These are phyloP conservation scores for Aspergillus wentii DNA, from an alignment of 495 filamentous ascomycete species.

Conservation along the genomic window DNA sequence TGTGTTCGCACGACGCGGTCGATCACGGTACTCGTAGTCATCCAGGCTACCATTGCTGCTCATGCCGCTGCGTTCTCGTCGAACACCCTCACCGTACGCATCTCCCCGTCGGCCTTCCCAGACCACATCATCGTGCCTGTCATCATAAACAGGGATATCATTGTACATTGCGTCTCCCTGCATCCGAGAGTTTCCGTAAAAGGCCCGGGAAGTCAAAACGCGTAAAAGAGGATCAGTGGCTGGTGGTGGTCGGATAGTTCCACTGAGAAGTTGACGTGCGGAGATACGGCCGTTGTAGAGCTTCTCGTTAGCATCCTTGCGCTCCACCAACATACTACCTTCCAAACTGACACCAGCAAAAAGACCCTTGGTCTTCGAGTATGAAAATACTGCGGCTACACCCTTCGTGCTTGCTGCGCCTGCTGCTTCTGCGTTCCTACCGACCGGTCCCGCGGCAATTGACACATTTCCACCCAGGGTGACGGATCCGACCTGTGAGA, in stretches of 20 bases:
- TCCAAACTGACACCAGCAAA: conserved; percentile 95
- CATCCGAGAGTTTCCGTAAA: conserved; percentile 54
- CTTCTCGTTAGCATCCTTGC: conserved; percentile 94
- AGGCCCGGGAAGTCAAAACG: conserved; percentile 78
- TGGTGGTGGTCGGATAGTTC: conserved; percentile 71
- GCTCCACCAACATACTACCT: conserved; percentile 84
- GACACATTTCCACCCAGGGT: conserved; percentile 96
- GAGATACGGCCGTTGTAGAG: conserved; percentile 80
- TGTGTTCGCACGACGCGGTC: conserved; percentile 66
- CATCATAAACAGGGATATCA: conserved; percentile 88
- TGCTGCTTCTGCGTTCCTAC: conserved; percentile 92
- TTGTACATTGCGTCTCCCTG: conserved; percentile 79
- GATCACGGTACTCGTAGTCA: conserved; percentile 59
- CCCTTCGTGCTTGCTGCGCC: conserved; percentile 88
- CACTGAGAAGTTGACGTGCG: conserved; percentile 76
- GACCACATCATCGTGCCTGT: conserved; percentile 82
- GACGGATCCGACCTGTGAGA: conserved; percentile 84
- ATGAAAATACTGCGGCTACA: conserved; percentile 90
- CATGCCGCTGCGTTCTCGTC: conserved; percentile 52
- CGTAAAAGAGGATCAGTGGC: conserved; percentile 78
- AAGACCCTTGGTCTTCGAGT: conserved; percentile 94
- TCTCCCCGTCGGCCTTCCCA: conserved; percentile 79
- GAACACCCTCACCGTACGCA: conserved; percentile 70
- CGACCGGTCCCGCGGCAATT: conserved; percentile 88
- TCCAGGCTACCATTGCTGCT: conserved; percentile 42